These are phyloP conservation scores for Backusella tarrabulga DNA, from an alignment of 192 early-diverging fungal genomes.

Conservation along the genomic window DNA sequence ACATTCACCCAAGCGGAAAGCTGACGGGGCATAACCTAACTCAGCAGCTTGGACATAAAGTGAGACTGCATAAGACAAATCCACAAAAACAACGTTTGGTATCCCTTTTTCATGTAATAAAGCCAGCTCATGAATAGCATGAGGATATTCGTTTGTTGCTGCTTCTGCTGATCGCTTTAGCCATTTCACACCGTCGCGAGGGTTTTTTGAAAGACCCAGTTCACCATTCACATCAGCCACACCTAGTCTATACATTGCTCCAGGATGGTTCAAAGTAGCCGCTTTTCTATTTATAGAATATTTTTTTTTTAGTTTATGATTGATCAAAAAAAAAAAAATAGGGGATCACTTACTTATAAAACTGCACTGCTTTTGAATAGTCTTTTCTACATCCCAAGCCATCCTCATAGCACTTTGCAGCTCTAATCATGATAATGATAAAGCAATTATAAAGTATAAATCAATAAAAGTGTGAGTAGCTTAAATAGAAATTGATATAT, in stretches of 20 bases:
- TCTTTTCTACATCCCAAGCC: slow-evolving; percentile 62
- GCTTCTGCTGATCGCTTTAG: slow-evolving; percentile 58
- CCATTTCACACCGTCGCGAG: slow-evolving; percentile 62
- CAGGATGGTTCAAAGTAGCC: slow-evolving; percentile 67
- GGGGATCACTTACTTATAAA: slow-evolving; percentile 56
- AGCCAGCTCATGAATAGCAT: slow-evolving; percentile 60
- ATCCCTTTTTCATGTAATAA: slow-evolving; percentile 58
- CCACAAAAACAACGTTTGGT: slow-evolving; percentile 61
- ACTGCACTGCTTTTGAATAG: slow-evolving; percentile 59
- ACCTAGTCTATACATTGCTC: slow-evolving; percentile 68
- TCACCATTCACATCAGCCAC: slow-evolving; percentile 64
- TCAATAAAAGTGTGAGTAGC: neutral
- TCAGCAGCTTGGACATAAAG: slow-evolving; percentile 63
- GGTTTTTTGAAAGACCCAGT: slow-evolving; percentile 50
- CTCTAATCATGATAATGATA: slow-evolving; percentile 18
- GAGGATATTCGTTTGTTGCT: slow-evolving; percentile 56
- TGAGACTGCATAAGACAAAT: slow-evolving; percentile 57
- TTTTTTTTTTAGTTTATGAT: neutral
- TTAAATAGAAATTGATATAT: neutral
- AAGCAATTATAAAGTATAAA: neutral
- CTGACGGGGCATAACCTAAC: slow-evolving; percentile 66
- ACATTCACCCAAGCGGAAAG: slow-evolving; percentile 58
- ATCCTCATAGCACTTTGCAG: slow-evolving; percentile 65
- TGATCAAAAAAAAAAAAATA: neutral
- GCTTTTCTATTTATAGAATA: slow-evolving; percentile 51